Base-by-base conservation (phyloP, 257 asterid genomes). In the Solanum raphanifolium region DNA sequence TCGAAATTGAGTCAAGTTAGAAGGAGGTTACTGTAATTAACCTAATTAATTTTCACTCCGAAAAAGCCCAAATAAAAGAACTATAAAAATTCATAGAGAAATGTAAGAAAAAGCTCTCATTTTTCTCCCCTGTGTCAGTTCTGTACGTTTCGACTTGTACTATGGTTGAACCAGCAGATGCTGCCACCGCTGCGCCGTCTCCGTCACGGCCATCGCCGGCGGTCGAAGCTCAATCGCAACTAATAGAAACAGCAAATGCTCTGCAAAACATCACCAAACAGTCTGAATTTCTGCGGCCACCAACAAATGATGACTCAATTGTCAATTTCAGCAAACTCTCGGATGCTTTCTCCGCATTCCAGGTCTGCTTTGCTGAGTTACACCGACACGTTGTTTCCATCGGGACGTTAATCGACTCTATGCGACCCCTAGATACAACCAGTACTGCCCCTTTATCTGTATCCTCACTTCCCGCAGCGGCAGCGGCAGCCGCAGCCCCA, bases 291-390 rank as follows among this genome's bases (percentile, higher is more conserved):
- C 36, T n/a, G 60, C 84, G 7, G 34, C 62, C 58, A 39, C 84
- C 84, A 41, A 41, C 86, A 3, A 83, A 35, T 13, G 31, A 88
- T 25, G 72, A 88, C 81, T 90, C 98, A 3, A 83, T 96, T 46
- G 62, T 87, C 85, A 90, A 91, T 21, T 89, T 94, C 87, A 89
- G 90, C 78, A 82, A 87, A 90, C 92, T 95, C 74, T 89, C 94
- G 84, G 90, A 84, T 68, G 94, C 95, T 23, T 90, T 95, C 10
- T 62, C 93, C 52, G 88, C 90, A 62, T 94, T 95, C 93, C 90
- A 92, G 13, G 85, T 89, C 41, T 89, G 95, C 90, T 94, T 89
- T 60, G 92, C 93, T 43, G 98, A 94, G 73, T 93, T 96, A 82
- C 93, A 91, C 29, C 62, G 71, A 66, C 98, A 94, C 88, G 91